These are phyloP conservation scores for Immersiporthe knoxdaviesiana DNA, from an alignment of 2,329 filamentous ascomycete genomes.

Conservation along the genomic window DNA sequence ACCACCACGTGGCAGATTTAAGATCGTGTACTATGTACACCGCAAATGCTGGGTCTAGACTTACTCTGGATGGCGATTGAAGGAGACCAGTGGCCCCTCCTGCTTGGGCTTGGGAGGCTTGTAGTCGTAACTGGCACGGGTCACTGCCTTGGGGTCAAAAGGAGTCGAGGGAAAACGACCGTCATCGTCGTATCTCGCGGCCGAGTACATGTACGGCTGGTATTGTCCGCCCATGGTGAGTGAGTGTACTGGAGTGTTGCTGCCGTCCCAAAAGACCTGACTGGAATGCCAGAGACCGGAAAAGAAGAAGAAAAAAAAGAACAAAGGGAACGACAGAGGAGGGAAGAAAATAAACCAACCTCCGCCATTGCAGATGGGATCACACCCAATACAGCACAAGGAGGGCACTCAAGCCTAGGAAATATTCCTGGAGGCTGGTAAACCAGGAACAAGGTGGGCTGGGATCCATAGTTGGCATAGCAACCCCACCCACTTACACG, in stretches of 20 bases:
- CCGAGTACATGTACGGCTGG: slow-evolving; percentile 73
- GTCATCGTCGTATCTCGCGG: slow-evolving; percentile 50
- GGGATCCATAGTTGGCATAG: slow-evolving; percentile 14
- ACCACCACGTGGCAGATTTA: not conserved
- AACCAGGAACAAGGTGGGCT: slow-evolving; percentile 13
- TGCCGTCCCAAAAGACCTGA: not conserved
- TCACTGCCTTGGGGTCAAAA: slow-evolving; percentile 89
- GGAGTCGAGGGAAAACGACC: slow-evolving; percentile 55
- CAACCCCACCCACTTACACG: slow-evolving; percentile 11
- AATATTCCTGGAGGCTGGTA: slow-evolving; percentile 23
- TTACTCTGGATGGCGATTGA: slow-evolving; percentile 88
- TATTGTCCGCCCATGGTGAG: slow-evolving; percentile 39
- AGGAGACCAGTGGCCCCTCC: slow-evolving; percentile 75
- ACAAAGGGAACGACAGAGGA: not conserved
- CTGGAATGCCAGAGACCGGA: not conserved
- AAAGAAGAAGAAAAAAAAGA: not conserved
- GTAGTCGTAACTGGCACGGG: slow-evolving; percentile 74
- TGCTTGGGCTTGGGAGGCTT: slow-evolving; percentile 65
- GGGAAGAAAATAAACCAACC: not conserved
- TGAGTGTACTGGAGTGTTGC: slow-evolving; percentile 6
- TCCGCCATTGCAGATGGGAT: not conserved
- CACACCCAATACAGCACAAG: not conserved
- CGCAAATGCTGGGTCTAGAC: slow-evolving; percentile 37
- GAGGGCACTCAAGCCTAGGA: not conserved
- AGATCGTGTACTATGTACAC: no score